Conservation (phyloP, 106 monocot genomes). For the Dioscorea alata region DNA sequence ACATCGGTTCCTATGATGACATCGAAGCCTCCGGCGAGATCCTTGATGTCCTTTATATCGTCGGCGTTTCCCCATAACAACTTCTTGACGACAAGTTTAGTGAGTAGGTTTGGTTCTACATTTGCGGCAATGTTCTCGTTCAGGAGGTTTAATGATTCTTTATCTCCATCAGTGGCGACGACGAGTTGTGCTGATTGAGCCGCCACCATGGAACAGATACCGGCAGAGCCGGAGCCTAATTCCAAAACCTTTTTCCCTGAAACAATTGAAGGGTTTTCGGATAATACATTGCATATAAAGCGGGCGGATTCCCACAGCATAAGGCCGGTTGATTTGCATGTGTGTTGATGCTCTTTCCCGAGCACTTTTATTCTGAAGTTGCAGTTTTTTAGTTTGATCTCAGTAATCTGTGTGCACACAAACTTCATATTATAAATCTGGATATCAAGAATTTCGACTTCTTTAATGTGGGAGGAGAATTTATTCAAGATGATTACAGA, state of each 20-base stretch:
- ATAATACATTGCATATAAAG: conserved; percentile 62
- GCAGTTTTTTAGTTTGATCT: conserved; percentile 42
- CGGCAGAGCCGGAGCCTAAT: conserved; percentile 83
- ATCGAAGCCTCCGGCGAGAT: conserved; percentile 50
- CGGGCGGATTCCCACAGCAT: conserved; percentile 94
- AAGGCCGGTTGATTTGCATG: conserved; percentile 90
- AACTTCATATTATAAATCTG: no score
- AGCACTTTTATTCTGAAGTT: conserved; percentile 60
- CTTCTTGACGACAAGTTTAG: conserved; percentile 45
- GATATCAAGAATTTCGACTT: no score
- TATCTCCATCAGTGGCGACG: conserved; percentile 84
- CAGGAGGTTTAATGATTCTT: conserved; percentile 55
- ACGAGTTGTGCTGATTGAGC: conserved; percentile 51
- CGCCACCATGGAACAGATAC: conserved; percentile 93
- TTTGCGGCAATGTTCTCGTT: conserved; percentile 50
- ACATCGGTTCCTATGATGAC: conserved; percentile 90
- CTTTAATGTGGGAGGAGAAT: no score
- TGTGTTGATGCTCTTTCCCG: conserved; percentile 76
- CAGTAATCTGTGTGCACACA: conserved; percentile 23
- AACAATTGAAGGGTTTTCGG: conserved; percentile 67
- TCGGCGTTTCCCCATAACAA: conserved; percentile 71
- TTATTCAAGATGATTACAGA: conserved; percentile 13
- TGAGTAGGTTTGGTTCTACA: conserved; percentile 20
- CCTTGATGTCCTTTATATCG: conserved; percentile 36
- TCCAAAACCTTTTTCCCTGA: conserved; percentile 71